Evolutionary conservation across 306 rosid species (phyloP), one percentile per base, ranked within the genome.

Genomic region (Ammopiptanthus mongolicus): DNA sequence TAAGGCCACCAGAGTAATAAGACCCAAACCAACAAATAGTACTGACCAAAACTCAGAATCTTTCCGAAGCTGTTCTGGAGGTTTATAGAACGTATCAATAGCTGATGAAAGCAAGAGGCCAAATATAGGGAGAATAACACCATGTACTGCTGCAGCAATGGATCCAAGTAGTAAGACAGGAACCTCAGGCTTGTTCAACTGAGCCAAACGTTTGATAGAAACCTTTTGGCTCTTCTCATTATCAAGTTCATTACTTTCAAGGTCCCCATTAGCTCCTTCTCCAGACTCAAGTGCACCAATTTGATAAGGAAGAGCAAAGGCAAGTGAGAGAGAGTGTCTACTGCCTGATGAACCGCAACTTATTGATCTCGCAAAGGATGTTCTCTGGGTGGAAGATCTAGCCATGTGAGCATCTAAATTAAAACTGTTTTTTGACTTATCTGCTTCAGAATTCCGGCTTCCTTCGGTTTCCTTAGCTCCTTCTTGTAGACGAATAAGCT

Each of bases 401-500:
- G 25, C 47, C 78, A 71, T n/a, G 12, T 59, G 14, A 51, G 31
- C 72, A 42, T 88, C 83, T 46, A 61, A 31, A 18, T 76, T 63
- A 1, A 85, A 67, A 72, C 58, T 51, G 48, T 23, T 50, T n/a
- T 46, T 53, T 19, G 74, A n/a, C 47, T 14, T 78, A 21, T 84
- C 82, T 7, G 39, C 74, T 53, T 78, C 90, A 29, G 57, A 25
- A 22, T 61, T 62, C 11, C 1, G 60, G 8, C 48, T 6, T 41
- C 15, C 68, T 42, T 83, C 82, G 18, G 75, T 77, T 77, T 46
- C 81, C 12, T 64, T 63, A 0, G 74, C 65, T 75, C 93, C 88
- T 79, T 84, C 91, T 80, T 95, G 98, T 11, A 95, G 81, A 50
- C 88, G 92, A 70, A 95, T 52, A 53, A 95, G 90, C 63, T 95